A percentile compares a stretch with the other conserved stretches of the same genome.
Conservation (phyloP, 192 early-diverging fungal genomes). For the Coemansia sp. region DNA sequence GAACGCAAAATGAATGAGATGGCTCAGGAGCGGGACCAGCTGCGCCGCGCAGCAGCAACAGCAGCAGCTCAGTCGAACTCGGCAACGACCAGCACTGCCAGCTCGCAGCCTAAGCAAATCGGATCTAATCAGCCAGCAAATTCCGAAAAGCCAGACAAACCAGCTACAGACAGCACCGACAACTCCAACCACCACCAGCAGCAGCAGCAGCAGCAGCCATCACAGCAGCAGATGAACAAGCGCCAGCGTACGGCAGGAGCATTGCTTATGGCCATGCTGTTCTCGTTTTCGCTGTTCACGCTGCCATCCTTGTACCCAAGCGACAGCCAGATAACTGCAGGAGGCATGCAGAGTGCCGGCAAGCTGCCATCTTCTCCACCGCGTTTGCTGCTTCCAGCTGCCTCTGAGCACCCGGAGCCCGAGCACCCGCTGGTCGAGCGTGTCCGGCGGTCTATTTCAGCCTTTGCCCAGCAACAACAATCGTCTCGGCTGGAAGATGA, state of each 20-base stretch:
- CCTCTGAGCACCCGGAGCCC: neutral
- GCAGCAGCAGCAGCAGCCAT: constrained; percentile 11
- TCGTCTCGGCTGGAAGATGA: constrained; percentile 3
- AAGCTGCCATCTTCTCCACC: constrained; percentile 22
- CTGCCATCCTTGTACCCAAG: constrained; percentile 58
- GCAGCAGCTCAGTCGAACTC: constrained; percentile 16
- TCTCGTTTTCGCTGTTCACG: constrained; percentile 81
- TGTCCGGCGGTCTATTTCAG: constrained; percentile 33
- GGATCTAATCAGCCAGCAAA: neutral
- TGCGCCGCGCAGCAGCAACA: constrained; percentile 32
- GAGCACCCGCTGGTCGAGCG: constrained; percentile 38
- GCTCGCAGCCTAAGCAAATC: neutral
- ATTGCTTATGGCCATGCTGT: constrained; percentile 67
- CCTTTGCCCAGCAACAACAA: constrained; percentile 19
- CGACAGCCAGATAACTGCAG: constrained; percentile 29
- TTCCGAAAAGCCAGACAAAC: neutral
- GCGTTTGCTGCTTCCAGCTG: constrained; percentile 23
- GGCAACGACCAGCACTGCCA: constrained; percentile 4
- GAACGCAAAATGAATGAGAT: constrained; percentile 48
- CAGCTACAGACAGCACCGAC: neutral
- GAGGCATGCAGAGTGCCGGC: constrained; percentile 29
- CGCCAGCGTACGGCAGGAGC: constrained; percentile 29
- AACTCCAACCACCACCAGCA: neutral
- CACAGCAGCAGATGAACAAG: constrained; percentile 1
- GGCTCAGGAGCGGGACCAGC: constrained; percentile 51